Base-by-base conservation (phyloP, 2,329 filamentous ascomycete species). In the Diaporthe sp. region DNA sequence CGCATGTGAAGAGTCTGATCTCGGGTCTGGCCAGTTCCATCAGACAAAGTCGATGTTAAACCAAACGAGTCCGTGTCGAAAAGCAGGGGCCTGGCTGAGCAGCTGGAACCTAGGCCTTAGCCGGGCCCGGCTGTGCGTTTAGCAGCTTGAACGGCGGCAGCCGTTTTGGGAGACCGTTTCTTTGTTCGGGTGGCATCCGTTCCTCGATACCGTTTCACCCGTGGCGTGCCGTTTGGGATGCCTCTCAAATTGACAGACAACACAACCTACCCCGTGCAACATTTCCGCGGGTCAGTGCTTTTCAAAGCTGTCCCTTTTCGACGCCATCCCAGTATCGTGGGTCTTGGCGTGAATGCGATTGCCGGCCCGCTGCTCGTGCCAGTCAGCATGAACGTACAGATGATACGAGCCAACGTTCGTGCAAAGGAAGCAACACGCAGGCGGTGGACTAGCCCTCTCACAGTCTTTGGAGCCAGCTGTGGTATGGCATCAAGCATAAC, bases 1-100 rank as follows among this genome's bases (percentile, higher is more conserved):
- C 19, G 5, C 61, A 65, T 49, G 61, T 65, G 61, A 65, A 31
- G 19, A 13, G 61, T 65, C 61, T 49, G 61, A 49, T 22, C 61
- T 7, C 42, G 28, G 19, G 61, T 34, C 61, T 65, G 61, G 61
- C n/a, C 61, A 65, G 61, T 12, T 44, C 42, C 9, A 22, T 22
- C 0, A 4, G 19, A 49, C 3, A 28, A 28, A 31, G n/a, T 7
- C 8, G 1, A 49, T n/a, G 61, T 65, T 25, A 15, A 65, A 49
- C 9, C 25, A 65, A 22, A 22, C 25, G 34, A 34, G 61, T 34
- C 61, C 61, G 61, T 65, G 17, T 31, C 25, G 8, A 3, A 65
- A 28, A 2, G 25, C n/a, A 65, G 39, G n/a, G 60, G 39, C 39
- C 60, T 44, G 17, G 42, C 61, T 46, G 2, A n/a, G 25, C 9